These are phyloP conservation scores for Magnolia officinalis DNA, from an alignment of 164 flowering plant species.

Conservation along the genomic window DNA sequence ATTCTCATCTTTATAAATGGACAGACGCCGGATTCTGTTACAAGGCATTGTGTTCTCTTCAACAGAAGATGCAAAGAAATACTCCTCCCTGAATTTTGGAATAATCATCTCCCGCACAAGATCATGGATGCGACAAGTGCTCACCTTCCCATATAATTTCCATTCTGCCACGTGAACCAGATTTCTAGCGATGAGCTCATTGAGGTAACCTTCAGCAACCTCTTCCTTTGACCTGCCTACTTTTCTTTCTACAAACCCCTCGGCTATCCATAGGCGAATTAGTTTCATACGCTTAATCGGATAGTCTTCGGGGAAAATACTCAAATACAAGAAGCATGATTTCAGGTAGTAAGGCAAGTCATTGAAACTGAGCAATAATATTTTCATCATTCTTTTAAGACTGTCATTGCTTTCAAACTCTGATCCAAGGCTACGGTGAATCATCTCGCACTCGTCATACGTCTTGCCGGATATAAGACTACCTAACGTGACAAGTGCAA, in stretches of 20 bases:
- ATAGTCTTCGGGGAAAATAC: conserved; percentile 14
- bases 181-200: not conserved
- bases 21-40: conserved; percentile 20
- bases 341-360: conserved; percentile 16
- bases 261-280: conserved; percentile 15
- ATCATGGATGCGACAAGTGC: conserved; percentile 12
- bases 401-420: conserved; percentile 4
- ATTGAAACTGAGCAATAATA: conserved; percentile 13
- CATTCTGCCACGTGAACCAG: conserved; percentile 7
- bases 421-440: conserved; percentile 10
- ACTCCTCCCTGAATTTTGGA: conserved; percentile 3
- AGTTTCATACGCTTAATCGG: not conserved
- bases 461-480: conserved; percentile 36
- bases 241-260: conserved; percentile 7
- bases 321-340: conserved; percentile 14
- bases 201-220: conserved; percentile 12
- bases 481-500: conserved; percentile 46
- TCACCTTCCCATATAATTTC: conserved; percentile 6
- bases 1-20: conserved; percentile 12
- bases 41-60: not conserved
- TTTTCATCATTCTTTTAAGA: not conserved
- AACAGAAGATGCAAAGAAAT: not conserved
- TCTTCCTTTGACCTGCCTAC: conserved; percentile 8
- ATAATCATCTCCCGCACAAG: conserved; percentile 8
- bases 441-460: conserved; percentile 29